Evolutionary conservation across 257 asterid genomes (phyloP), one percentile per base, ranked within the genome.

Genomic region (Catharanthus roseus): DNA sequence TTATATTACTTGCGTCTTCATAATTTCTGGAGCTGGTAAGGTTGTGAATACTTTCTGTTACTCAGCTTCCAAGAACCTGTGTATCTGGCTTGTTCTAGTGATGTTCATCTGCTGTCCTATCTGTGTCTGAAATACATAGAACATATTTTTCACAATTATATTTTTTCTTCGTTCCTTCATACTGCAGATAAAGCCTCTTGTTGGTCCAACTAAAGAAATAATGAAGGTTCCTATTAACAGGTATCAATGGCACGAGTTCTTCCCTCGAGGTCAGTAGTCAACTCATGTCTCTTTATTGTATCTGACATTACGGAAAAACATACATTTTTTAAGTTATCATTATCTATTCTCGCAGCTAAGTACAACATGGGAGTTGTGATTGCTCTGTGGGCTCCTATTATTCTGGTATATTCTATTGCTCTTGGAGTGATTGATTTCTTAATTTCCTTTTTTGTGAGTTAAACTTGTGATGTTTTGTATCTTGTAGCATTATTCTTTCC

Each of bases 171-270:
- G 4, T 2, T 8, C 13, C 45, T 33, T 2, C 44, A 19, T 82
- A 65, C 81, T 86, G 81, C 88, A 93, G 99, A 89, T 93, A 85
- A 85, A 72, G 74, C 97, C 99, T 80, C 96, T 93, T 26, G 93
- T 91, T 28, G 78, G 72, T 58, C 99, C 99, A 45, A 93, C 99
- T 66, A 84, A 77, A 78, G 88, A 88, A 75, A 88, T 93, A 77
- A 93, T 93, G 97, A 38, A 38, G 13, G 89, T 89, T 69, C 83
- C 6, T 16, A 72, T 93, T 51, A 2, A 49, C 24, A 77, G 18
- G 1, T 89, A 91, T 73, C 75, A 70, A 49, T 91, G 96, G 99
- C 99, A 93, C 55, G 99, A 93, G 89, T 93, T 93, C 86, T 93
- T 93, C 81, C 99, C 99, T 74, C 95, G 16, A 81, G 99, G 99